phyloP scores from a whole-genome alignment of 768 basidiomycete species.

The Amyloporia xantha region DNA sequence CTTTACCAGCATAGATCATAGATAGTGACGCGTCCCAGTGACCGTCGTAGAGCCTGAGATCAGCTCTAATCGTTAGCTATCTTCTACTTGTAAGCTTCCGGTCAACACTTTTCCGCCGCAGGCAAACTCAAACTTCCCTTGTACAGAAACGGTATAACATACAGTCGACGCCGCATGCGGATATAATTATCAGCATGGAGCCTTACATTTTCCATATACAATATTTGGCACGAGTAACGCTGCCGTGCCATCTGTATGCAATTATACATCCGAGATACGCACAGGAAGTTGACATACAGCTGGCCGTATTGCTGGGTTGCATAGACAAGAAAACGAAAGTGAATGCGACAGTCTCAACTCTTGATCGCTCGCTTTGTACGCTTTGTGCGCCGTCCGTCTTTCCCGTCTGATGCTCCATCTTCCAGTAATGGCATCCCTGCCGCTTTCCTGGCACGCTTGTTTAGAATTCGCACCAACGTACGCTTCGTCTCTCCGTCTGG shows the following conservation, averaged over 20 bases:
- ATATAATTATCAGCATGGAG: no score
- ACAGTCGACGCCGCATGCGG: no score
- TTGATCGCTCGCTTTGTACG: no score
- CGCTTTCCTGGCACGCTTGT: constrained; percentile 11
- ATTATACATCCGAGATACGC: neutral
- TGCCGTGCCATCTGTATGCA: no score
- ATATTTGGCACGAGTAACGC: no score
- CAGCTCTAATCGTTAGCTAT: neutral
- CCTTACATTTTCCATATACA: no score
- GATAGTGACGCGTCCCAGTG: neutral
- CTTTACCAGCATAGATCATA: neutral
- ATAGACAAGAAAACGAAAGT: neutral
- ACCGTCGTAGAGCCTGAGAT: neutral
- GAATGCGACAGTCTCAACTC: no score
- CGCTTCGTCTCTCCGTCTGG: constrained; percentile 21
- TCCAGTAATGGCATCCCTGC: neutral
- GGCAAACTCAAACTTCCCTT: neutral
- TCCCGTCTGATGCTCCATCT: neutral
- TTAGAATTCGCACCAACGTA: constrained; percentile 15
- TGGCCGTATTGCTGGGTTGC: neutral
- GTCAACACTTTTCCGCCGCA: neutral
- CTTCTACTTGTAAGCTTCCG: neutral
- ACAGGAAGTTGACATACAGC: neutral
- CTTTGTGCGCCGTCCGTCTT: no score
- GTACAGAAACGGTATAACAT: neutral